Conservation (phyloP, 805 yeast species). For the Zygotorulaspora florentina region DNA sequence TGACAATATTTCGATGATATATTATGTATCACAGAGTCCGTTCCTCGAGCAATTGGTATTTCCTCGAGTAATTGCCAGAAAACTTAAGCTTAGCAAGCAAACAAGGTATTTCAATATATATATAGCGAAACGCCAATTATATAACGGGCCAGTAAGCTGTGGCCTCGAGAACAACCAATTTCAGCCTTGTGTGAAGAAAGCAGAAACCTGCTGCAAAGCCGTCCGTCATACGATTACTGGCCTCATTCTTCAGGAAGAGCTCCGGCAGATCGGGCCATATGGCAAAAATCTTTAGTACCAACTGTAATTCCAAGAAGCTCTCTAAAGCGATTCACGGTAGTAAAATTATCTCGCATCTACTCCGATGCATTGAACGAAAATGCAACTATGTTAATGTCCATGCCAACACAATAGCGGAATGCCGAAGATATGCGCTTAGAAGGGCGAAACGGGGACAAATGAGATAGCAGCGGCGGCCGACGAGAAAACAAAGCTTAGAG, state of each 20-base stretch:
- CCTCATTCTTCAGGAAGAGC: too few species aligned
- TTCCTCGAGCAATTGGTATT: too few species aligned
- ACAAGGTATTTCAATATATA: too few species aligned
- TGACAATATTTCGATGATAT: too few species aligned
- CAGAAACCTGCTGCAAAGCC: background rate
- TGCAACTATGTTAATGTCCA: background rate
- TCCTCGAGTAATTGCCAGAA: too few species aligned
- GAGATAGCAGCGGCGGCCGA: background rate
- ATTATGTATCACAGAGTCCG: too few species aligned
- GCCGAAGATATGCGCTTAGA: slow-evolving; percentile 1
- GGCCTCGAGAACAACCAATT: too few species aligned
- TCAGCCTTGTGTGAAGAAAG: too few species aligned
- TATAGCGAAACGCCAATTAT: too few species aligned
- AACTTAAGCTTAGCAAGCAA: too few species aligned
- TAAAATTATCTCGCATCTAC: background rate
- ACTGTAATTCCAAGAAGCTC: background rate
- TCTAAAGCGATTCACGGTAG: background rate
- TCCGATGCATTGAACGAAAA: background rate
- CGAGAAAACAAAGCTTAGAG: background rate
- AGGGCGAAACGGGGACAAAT: background rate
- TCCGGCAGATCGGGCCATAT: background rate
- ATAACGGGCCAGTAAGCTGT: too few species aligned
- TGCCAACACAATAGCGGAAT: slow-evolving; percentile 1
- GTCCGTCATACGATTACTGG: background rate
- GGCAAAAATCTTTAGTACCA: background rate